These are phyloP conservation scores for Beauveria rudraprayagi DNA, from an alignment of 2,329 filamentous ascomycete genomes.

Conservation along the genomic window DNA sequence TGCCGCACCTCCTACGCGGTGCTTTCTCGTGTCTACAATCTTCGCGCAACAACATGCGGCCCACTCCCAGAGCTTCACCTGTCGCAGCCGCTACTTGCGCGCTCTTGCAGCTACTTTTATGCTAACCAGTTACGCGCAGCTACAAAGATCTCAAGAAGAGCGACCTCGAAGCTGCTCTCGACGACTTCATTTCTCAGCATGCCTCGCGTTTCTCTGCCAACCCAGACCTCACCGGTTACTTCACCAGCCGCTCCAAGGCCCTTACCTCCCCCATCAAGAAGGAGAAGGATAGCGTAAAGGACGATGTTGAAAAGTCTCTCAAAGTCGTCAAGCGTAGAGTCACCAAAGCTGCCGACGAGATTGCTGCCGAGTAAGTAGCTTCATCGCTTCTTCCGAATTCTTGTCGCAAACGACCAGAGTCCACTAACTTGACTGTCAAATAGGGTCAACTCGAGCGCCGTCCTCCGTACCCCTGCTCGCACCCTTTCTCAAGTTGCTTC, in stretches of 20 bases:
- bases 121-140: slow-evolving; percentile 32
- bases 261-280: slow-evolving; percentile 55
- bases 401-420: background rate
- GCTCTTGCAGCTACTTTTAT: background rate
- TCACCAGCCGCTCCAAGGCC: slow-evolving; percentile 55
- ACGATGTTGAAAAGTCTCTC: slow-evolving; percentile 30
- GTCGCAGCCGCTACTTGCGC: background rate
- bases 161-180: slow-evolving; percentile 69
- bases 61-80: background rate
- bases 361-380: slow-evolving; percentile 36
- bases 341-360: slow-evolving; percentile 38
- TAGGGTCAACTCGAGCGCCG: slow-evolving; percentile 32
- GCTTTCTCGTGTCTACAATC: background rate
- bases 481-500: slow-evolving; percentile 44
- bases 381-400: background rate
- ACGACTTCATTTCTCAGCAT: slow-evolving; percentile 65
- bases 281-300: slow-evolving; percentile 34
- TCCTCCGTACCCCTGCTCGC: slow-evolving; percentile 42
- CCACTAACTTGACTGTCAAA: background rate
- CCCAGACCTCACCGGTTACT: slow-evolving; percentile 64
- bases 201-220: slow-evolving; percentile 55
- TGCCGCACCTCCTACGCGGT: background rate
- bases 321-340: slow-evolving; percentile 39
- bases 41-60: background rate
- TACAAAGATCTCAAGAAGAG: slow-evolving; percentile 65